phyloP scores from a whole-genome alignment of 2,329 filamentous ascomycete species.

The Arthrobotrys entomopaga region DNA sequence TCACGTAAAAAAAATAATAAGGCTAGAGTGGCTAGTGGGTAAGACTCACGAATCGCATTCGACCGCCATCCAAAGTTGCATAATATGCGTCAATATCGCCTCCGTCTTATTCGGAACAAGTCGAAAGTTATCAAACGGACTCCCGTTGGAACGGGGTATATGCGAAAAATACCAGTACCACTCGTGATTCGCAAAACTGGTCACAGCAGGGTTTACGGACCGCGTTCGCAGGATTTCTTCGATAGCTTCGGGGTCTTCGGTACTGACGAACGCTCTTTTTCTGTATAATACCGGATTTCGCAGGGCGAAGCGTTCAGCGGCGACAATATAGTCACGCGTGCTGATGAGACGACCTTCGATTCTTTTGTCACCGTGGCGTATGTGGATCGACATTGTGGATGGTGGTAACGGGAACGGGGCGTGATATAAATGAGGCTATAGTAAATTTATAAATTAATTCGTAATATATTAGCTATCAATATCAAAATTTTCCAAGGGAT shows the following conservation, averaged over 20 bases:
- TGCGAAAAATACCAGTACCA: conserved; percentile 49
- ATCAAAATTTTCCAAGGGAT: conserved; percentile 4
- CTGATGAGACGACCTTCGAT: conserved; percentile 51
- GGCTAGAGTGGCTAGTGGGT: neutral
- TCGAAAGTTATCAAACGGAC: conserved; percentile 32
- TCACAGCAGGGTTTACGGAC: conserved; percentile 17
- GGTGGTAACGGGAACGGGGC: conserved; percentile 39
- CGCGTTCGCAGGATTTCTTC: conserved; percentile 22
- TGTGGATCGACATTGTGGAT: conserved; percentile 46
- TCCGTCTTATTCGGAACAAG: conserved; percentile 35
- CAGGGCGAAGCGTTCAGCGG: conserved; percentile 40
- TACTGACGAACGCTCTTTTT: conserved; percentile 46
- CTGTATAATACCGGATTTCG: conserved; percentile 38
- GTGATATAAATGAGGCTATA: neutral
- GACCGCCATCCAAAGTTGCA: conserved; percentile 52
- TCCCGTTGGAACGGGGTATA: conserved; percentile 42
- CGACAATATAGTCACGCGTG: conserved; percentile 51
- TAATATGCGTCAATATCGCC: conserved; percentile 40
- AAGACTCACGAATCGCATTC: conserved; percentile 47
- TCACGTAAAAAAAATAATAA: neutral
- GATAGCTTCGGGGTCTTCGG: conserved; percentile 40
- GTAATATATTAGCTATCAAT: neutral
- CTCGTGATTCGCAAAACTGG: conserved; percentile 30
- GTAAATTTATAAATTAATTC: conserved; percentile 3
- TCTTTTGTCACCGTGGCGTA: conserved; percentile 49